These are phyloP conservation scores for Candida nemodendra DNA, from an alignment of 805 yeast genomes.

Conservation along the genomic window DNA sequence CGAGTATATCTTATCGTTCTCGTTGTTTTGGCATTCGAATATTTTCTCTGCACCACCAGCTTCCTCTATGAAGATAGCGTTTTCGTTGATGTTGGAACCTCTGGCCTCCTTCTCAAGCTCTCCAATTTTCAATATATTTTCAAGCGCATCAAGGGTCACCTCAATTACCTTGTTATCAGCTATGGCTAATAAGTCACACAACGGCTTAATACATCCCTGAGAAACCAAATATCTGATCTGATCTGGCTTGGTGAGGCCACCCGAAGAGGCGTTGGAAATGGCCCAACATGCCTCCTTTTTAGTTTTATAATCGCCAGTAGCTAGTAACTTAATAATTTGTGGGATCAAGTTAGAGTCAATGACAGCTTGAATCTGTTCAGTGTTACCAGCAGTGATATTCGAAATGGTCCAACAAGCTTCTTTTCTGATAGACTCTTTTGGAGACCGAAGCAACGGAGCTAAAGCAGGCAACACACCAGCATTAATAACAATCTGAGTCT, in stretches of 20 bases:
- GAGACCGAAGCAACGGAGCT: conserved; percentile 72
- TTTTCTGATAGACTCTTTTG: conserved; percentile 89
- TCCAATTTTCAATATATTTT: conserved; percentile 91
- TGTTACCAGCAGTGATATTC: conserved; percentile 95
- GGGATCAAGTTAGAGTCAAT: conserved; percentile 94
- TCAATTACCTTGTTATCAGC: conserved; percentile 92
- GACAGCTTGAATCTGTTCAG: conserved; percentile 94
- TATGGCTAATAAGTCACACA: conserved; percentile 85
- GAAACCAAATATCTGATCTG: conserved; percentile 88
- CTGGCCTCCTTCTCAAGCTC: conserved; percentile 83
- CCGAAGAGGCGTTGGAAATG: conserved; percentile 94
- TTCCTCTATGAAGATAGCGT: conserved; percentile 91
- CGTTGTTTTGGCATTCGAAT: conserved; percentile 86
- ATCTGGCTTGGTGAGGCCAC: conserved; percentile 88
- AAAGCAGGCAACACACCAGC: conserved; percentile 88
- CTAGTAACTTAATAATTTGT: conserved; percentile 73
- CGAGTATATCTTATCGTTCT: conserved; percentile 87
- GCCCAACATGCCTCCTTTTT: conserved; percentile 99
- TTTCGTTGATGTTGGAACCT: conserved; percentile 70
- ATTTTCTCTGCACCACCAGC: conserved; percentile 99
- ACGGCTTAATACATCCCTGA: conserved; percentile 96
- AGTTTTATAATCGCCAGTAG: conserved; percentile 88
- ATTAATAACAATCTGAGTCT: conserved; percentile 93
- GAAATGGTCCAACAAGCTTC: conserved; percentile 99
- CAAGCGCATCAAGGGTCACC: conserved; percentile 92